phyloP scores from a whole-genome alignment of 1,284 basidiomycete genomes.

The Puccinia horiana region DNA sequence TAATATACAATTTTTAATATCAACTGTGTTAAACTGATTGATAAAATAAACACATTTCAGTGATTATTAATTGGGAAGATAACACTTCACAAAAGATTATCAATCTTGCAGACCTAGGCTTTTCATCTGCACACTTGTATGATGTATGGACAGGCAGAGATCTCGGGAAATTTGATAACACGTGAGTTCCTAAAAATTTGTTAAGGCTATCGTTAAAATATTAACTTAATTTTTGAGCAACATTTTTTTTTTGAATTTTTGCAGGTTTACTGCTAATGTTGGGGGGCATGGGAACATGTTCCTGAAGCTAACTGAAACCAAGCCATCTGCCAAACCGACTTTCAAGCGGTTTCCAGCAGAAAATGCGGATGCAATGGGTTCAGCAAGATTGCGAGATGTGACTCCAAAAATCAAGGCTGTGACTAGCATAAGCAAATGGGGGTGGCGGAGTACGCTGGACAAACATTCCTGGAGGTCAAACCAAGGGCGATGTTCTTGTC shows the following conservation, averaged over 20 bases:
- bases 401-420: slow-evolving; percentile 4
- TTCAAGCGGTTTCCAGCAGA: slow-evolving; percentile 17
- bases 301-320: slow-evolving; percentile 38
- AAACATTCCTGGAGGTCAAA: slow-evolving; percentile 8
- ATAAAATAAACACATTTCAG: not conserved
- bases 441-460: slow-evolving; percentile 1
- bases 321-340: not conserved
- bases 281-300: slow-evolving; percentile 21
- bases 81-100: not conserved
- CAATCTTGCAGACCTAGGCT: slow-evolving; percentile 29
- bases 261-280: not conserved
- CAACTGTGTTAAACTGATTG: not conserved
- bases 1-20: not conserved
- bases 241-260: not conserved
- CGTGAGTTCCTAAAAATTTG: not conserved
- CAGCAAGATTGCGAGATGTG: slow-evolving; percentile 9
- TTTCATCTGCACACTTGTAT: slow-evolving; percentile 20
- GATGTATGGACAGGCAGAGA: slow-evolving; percentile 31
- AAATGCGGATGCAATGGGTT: slow-evolving; percentile 10
- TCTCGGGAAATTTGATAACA: slow-evolving; percentile 7
- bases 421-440: slow-evolving; percentile 3
- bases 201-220: not conserved
- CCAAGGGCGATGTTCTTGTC: slow-evolving; percentile 14
- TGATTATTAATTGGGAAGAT: slow-evolving; percentile 40
- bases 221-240: not conserved